These are phyloP conservation scores for Astraeus odoratus DNA, from an alignment of 768 basidiomycete species.

Conservation along the genomic window DNA sequence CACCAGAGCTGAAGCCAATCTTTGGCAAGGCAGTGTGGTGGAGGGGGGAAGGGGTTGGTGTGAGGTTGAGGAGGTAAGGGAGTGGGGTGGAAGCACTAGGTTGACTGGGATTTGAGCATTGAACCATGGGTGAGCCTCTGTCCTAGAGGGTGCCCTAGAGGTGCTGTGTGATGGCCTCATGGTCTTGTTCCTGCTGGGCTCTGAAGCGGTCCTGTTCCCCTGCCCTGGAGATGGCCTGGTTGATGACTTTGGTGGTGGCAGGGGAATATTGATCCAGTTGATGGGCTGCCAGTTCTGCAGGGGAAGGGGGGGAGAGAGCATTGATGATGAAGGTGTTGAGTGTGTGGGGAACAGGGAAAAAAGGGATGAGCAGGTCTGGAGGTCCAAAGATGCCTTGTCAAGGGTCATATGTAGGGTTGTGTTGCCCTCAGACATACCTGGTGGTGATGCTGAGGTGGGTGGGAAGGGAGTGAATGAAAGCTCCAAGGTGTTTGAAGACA, in stretches of 20 bases:
- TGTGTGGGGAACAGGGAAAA: conserved; percentile 4
- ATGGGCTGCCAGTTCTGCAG: background rate
- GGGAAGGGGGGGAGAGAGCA: conserved; percentile 6
- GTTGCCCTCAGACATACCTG: background rate
- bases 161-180: background rate
- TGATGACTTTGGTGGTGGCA: background rate
- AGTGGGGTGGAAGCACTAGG: background rate
- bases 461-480: background rate
- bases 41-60: background rate
- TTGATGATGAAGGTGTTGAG: conserved; percentile 13
- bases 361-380: conserved; percentile 4
- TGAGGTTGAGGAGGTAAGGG: background rate
- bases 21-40: conserved; percentile 4
- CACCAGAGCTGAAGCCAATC: background rate
- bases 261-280: conserved; percentile 3
- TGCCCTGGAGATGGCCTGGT: background rate
- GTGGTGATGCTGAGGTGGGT: background rate
- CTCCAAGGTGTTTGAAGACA: conserved; percentile 12
- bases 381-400: background rate
- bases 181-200: background rate
- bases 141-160: background rate
- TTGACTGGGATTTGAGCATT: background rate
- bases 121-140: background rate
- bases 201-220: background rate
- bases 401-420: conserved; percentile 7